phyloP scores from a whole-genome alignment of 75 land plant genomes.

The Picea glauca region DNA sequence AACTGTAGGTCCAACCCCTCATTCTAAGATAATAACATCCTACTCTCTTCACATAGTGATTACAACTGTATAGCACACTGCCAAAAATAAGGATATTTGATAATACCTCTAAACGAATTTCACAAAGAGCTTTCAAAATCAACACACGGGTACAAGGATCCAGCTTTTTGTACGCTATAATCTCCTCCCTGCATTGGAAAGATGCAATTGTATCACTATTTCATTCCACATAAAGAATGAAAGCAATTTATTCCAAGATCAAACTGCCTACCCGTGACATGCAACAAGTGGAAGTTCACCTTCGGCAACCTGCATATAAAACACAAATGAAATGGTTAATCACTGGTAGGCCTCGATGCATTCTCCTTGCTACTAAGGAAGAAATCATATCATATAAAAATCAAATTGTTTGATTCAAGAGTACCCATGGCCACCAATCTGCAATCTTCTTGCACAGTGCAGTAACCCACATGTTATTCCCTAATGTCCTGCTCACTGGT shows the following conservation, averaged over 20 bases:
- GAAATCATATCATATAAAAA: too few relatives aligned
- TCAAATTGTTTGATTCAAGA: neutral
- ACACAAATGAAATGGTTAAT: neutral
- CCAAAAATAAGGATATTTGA: too few relatives aligned
- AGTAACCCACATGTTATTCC: slow-evolving; percentile 72
- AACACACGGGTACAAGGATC: slow-evolving; percentile 60
- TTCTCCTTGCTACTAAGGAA: neutral
- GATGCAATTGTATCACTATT: neutral
- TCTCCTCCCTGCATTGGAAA: slow-evolving; percentile 61
- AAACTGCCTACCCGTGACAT: slow-evolving; percentile 53
- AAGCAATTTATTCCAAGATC: neutral
- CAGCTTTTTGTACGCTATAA: slow-evolving; percentile 56
- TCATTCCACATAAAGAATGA: neutral
- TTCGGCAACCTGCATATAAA: slow-evolving; percentile 72
- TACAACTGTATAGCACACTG: too few relatives aligned
- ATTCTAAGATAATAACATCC: too few relatives aligned
- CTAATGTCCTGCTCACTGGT: slow-evolving; percentile 54
- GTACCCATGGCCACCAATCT: slow-evolving; percentile 88
- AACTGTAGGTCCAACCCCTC: too few relatives aligned
- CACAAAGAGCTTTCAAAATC: slow-evolving; percentile 88
- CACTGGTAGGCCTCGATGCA: neutral
- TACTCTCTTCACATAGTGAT: too few relatives aligned
- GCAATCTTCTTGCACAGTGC: slow-evolving; percentile 68
- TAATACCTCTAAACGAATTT: slow-evolving; percentile 75
- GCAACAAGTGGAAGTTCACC: slow-evolving; percentile 69